A percentile compares a stretch with the other conserved stretches of the same genome.
Evolutionary conservation across 2,329 filamentous ascomycete genomes (phyloP).

Genomic region (Periconia macrospinosa): DNA sequence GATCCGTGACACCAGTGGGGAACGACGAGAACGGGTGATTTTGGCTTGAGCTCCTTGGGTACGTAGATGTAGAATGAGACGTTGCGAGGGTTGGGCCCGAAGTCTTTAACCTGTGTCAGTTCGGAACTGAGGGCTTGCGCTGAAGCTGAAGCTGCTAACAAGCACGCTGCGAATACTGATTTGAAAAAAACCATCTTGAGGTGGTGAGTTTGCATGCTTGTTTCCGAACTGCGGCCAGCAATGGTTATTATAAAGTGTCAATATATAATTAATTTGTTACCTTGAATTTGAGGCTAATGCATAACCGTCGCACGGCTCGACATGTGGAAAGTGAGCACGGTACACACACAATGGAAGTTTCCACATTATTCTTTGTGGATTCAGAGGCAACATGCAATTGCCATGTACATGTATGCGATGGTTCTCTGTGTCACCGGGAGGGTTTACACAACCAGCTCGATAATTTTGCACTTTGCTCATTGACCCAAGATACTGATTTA

Average conservation of each 20-base stretch:
- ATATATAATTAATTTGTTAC: neutral
- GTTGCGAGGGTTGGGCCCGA: constrained; percentile 38
- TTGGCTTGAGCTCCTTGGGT: constrained; percentile 28
- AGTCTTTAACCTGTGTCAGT: constrained; percentile 30
- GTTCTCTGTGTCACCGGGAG: too few relatives aligned
- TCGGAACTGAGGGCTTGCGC: constrained; percentile 26
- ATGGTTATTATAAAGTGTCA: neutral
- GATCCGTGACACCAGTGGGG: constrained; percentile 40
- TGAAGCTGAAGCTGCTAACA: neutral
- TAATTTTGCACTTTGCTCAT: neutral
- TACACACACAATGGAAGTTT: too few relatives aligned
- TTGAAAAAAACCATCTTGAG: neutral
- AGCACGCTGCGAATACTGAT: constrained; percentile 13
- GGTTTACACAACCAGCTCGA: too few relatives aligned
- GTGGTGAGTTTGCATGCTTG: neutral
- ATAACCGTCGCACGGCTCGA: neutral
- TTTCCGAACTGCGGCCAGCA: neutral
- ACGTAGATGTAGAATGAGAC: constrained; percentile 39
- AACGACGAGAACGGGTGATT: constrained; percentile 33
- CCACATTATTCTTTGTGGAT: too few relatives aligned
- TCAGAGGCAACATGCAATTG: too few relatives aligned
- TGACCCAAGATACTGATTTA: neutral
- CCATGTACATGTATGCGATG: too few relatives aligned
- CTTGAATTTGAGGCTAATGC: neutral
- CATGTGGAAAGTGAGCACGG: too few relatives aligned